A percentile compares a stretch with the other conserved stretches of the same genome.
Conservation (phyloP, 2,329 filamentous ascomycete species). For the Exophiala phaeomuriformis region DNA sequence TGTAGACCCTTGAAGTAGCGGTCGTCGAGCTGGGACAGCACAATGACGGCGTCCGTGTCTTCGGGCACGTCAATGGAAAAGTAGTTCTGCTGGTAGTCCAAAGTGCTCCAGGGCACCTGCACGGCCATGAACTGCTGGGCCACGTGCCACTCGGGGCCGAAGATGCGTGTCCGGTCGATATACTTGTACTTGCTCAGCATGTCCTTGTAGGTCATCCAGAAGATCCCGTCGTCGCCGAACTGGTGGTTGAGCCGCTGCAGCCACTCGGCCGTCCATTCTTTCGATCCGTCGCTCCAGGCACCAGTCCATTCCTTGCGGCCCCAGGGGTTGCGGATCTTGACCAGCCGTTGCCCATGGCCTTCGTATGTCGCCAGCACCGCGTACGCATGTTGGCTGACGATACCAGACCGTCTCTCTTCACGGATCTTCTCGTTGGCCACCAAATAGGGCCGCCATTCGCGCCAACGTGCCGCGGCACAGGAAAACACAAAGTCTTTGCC, state of each 20-base stretch:
- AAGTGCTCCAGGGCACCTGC: slow-evolving; percentile 53
- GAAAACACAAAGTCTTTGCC: slow-evolving; percentile 64
- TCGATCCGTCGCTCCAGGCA: slow-evolving; percentile 73
- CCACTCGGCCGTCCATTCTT: slow-evolving; percentile 77
- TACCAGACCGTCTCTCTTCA: slow-evolving; percentile 37
- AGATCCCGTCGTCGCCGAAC: slow-evolving; percentile 68
- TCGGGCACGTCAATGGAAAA: slow-evolving; percentile 51
- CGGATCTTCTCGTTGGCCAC: slow-evolving; percentile 26
- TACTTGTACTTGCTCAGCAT: slow-evolving; percentile 53
- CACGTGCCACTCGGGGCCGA: slow-evolving; percentile 54
- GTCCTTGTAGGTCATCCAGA: slow-evolving; percentile 56
- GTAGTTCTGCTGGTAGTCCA: slow-evolving; percentile 53
- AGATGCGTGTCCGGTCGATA: slow-evolving; percentile 55
- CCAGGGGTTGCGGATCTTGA: slow-evolving; percentile 65
- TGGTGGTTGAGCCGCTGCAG: slow-evolving; percentile 63
- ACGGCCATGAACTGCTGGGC: slow-evolving; percentile 57
- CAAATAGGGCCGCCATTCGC: slow-evolving; percentile 24
- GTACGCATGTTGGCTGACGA: slow-evolving; percentile 48
- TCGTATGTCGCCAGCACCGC: slow-evolving; percentile 55
- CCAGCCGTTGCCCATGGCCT: slow-evolving; percentile 55
- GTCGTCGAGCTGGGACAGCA: slow-evolving; percentile 53
- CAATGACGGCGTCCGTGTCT: slow-evolving; percentile 49
- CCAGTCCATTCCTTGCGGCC: slow-evolving; percentile 75
- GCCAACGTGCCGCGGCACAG: slow-evolving; percentile 40
- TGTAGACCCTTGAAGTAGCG: slow-evolving; percentile 53